Evolutionary conservation across 768 basidiomycete genomes (phyloP), one percentile per base, ranked within the genome.

Genomic region (Tylopilus rubrobrunneus): DNA sequence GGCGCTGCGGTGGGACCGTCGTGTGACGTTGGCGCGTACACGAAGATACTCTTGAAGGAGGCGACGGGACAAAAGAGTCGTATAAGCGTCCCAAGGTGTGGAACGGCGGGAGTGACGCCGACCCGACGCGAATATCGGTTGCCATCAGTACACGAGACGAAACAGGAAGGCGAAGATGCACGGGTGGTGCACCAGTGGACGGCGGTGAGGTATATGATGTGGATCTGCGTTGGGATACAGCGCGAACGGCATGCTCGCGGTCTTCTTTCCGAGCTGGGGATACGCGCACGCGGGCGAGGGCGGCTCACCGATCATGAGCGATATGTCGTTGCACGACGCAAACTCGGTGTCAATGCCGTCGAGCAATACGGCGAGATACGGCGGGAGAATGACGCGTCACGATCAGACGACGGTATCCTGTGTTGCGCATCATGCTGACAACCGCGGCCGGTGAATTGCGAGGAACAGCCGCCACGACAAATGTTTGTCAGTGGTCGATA

Each of bases 181-280:
- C 76, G 64, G 28, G 67, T 62, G n/a, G 57, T 52, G 14, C 66
- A 68, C 69, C 73, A 75, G 33, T 75, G 67, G 4, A 66, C 31
- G 8, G 68, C 43, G 11, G 59, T 65, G 12, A 60, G 53, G 41
- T 72, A 65, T 0, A 67, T 72, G 31, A 74, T 66, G 2, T 68
- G 62, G n/a, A 80, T 42, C 43, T 9, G 45, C 42, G 19, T 19
- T 19, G 19, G 58, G 58, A 29, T 59, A 66, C 5, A 55, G 39
- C 1, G 57, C 41, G 31, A 62, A 58, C 1, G 52, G 45, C 1
- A 33, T 36, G 12, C 21, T 43, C 3, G n/a, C 36, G 2, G 12
- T 28, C 31, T 56, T 54, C 7, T 48, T 31, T 1, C 51, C 48
- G 1, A 64, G 55, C 0, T 53, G 7, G 0, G 61, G 66, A 15